Conservation (phyloP, 768 basidiomycete genomes). For the Hortiboletus campestris region DNA sequence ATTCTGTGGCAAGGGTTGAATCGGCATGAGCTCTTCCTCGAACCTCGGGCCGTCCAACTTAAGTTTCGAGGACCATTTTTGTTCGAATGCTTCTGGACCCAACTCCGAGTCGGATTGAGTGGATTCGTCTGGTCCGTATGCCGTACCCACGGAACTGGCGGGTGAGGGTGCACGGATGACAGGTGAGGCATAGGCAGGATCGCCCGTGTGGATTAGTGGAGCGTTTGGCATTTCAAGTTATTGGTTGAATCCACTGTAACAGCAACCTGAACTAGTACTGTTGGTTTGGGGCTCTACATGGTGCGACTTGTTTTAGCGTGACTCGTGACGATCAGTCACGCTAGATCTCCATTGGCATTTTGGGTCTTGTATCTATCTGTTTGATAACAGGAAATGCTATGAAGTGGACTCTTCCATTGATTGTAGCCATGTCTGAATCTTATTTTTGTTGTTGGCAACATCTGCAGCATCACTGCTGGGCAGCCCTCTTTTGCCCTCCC, state of each 20-base stretch:
- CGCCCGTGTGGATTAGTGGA: constrained; percentile 31
- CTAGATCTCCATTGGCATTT: constrained; percentile 18
- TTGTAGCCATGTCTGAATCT: no score
- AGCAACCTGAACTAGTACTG: not conserved
- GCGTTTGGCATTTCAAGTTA: constrained; percentile 26
- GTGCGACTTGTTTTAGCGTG: constrained; percentile 35
- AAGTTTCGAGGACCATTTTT: constrained; percentile 35
- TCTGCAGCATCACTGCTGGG: no score
- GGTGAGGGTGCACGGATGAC: constrained; percentile 47
- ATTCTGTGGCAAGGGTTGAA: constrained; percentile 33
- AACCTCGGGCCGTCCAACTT: constrained; percentile 36
- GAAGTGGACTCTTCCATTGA: no score
- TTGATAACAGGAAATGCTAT: no score
- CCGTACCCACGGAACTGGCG: constrained; percentile 45
- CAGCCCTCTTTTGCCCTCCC: no score
- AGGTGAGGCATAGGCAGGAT: constrained; percentile 44
- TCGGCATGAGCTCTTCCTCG: constrained; percentile 37
- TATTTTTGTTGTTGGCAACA: no score
- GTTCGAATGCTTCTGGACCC: constrained; percentile 36
- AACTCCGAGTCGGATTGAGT: constrained; percentile 39
- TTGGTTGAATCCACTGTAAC: not conserved
- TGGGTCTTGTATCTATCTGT: no score
- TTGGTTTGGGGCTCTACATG: no score
- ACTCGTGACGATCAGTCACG: constrained; percentile 30
- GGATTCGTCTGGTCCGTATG: constrained; percentile 49